Base-by-base conservation (phyloP, 257 asterid genomes). In the Nyctanthes arbortristis region DNA sequence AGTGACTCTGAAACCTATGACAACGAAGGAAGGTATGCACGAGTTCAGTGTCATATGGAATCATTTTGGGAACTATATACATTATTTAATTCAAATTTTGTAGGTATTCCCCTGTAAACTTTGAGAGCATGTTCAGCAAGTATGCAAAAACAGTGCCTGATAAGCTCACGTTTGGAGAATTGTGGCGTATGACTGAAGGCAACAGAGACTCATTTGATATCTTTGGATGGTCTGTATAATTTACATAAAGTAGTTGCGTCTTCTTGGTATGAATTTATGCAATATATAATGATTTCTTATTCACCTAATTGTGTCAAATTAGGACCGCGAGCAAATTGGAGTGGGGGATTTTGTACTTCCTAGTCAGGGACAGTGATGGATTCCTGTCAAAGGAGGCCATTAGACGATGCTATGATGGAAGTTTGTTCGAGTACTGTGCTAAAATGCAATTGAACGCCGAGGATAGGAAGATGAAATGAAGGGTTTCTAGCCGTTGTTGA, bases 41-140 rank as follows among this genome's bases (percentile, higher is more conserved):
- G 28, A 25, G 10, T n/a, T 6, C 29, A 12, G 16, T 4, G 34
- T 54, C 1, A 3, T 60, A 49, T 47, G n/a, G 11, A 20, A 52
- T n/a, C 9, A 5, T 63, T 24, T 32, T 22, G 22, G 7, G 47
- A 65, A 20, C 1, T 22, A 3, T 5, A 20, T 2, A 64, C 54
- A 18, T 13, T 18, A 11, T 54, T 62, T 31, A 27, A 12, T 2
- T 18, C 24, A 71, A n/a, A 65, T 4, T 47, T 5, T 54, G 12
- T 76, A 90, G 98, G 82, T 93, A 70, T 49, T 4, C 73, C 10
- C 97, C 96, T 0, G 89, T 73, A 61, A 73, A 84, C 25, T 90
- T 93, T 22, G 98, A 93, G 96, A 90, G 79, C 40, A 66, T 90
- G 12, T 93, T 90, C 20, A 88, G 96, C 92, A 90, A 90, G 84